Conservation (phyloP, 1,284 basidiomycete genomes). For the Ustilago tritici region DNA sequence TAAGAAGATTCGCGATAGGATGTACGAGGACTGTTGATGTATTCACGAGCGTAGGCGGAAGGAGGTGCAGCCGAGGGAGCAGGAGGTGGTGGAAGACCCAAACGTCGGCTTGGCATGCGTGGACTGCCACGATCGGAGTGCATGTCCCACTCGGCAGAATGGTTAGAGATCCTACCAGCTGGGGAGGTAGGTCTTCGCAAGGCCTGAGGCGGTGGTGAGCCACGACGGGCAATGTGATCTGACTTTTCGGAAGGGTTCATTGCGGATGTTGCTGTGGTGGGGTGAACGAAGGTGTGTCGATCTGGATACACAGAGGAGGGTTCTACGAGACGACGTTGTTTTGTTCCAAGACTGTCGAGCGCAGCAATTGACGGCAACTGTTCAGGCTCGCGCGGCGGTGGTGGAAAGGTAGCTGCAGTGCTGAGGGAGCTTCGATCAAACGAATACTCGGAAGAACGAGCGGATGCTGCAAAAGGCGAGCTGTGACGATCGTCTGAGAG, state of each 20-base stretch:
- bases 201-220: slow-evolving; percentile 25
- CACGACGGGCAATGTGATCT: slow-evolving; percentile 21
- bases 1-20: slow-evolving; percentile 36
- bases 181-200: slow-evolving; percentile 43
- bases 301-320: slow-evolving; percentile 3
- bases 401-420: slow-evolving; percentile 32
- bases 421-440: slow-evolving; percentile 41
- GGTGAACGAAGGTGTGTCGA: not conserved
- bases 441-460: slow-evolving; percentile 41
- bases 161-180: slow-evolving; percentile 38
- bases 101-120: slow-evolving; percentile 21
- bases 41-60: slow-evolving; percentile 33
- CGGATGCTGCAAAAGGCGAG: slow-evolving; percentile 32
- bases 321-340: slow-evolving; percentile 1
- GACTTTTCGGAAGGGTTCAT: slow-evolving; percentile 32
- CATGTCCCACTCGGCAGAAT: slow-evolving; percentile 48
- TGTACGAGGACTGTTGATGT: slow-evolving; percentile 29
- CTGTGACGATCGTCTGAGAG: slow-evolving; percentile 38
- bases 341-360: slow-evolving; percentile 12
- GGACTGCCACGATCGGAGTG: slow-evolving; percentile 46
- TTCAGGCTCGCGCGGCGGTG: slow-evolving; percentile 24
- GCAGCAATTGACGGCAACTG: slow-evolving; percentile 24
- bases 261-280: not conserved
- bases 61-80: slow-evolving; percentile 14
- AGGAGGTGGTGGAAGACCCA: slow-evolving; percentile 18